These are phyloP conservation scores for Phialocephala sp. DNA, from an alignment of 2,329 filamentous ascomycete genomes.

Conservation along the genomic window DNA sequence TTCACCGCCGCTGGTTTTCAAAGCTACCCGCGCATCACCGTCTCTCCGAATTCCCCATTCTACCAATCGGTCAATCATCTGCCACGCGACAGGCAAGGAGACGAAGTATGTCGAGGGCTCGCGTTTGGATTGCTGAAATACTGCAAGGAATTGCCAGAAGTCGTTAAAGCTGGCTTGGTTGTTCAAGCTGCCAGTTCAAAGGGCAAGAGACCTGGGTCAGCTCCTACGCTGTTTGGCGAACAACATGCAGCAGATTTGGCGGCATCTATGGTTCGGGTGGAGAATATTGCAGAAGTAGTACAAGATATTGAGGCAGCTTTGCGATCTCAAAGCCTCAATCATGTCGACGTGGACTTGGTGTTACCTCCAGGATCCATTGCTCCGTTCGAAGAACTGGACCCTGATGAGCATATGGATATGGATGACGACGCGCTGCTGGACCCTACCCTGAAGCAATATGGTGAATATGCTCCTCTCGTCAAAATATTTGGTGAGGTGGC, in stretches of 20 bases:
- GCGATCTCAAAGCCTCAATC: slow-evolving; percentile 80
- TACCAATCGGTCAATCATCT: slow-evolving; percentile 90
- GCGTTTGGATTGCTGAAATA: slow-evolving; percentile 95
- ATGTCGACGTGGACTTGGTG: slow-evolving; percentile 87
- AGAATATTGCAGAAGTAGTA: slow-evolving; percentile 76
- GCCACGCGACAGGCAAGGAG: slow-evolving; percentile 92
- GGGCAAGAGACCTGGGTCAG: slow-evolving; percentile 65
- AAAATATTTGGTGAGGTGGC: slow-evolving; percentile 82
- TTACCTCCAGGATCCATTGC: slow-evolving; percentile 77
- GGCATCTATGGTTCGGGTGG: slow-evolving; percentile 80
- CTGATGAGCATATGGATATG: slow-evolving; percentile 66
- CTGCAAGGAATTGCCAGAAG: slow-evolving; percentile 82
- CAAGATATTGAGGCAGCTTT: slow-evolving; percentile 76
- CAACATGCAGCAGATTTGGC: slow-evolving; percentile 93
- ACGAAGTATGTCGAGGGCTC: slow-evolving; percentile 88
- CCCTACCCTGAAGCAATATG: slow-evolving; percentile 72
- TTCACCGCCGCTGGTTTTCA: slow-evolving; percentile 88
- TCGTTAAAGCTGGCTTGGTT: slow-evolving; percentile 74
- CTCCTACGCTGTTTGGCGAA: slow-evolving; percentile 76
- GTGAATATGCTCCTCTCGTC: slow-evolving; percentile 76
- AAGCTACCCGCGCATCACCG: slow-evolving; percentile 87
- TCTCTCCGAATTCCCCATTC: slow-evolving; percentile 89
- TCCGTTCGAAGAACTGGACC: slow-evolving; percentile 64
- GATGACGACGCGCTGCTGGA: slow-evolving; percentile 65
- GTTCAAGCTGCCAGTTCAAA: slow-evolving; percentile 49